Evolutionary conservation across 176 grass and related monocot genomes (phyloP).

Genomic region (Bothriochloa decipiens): DNA sequence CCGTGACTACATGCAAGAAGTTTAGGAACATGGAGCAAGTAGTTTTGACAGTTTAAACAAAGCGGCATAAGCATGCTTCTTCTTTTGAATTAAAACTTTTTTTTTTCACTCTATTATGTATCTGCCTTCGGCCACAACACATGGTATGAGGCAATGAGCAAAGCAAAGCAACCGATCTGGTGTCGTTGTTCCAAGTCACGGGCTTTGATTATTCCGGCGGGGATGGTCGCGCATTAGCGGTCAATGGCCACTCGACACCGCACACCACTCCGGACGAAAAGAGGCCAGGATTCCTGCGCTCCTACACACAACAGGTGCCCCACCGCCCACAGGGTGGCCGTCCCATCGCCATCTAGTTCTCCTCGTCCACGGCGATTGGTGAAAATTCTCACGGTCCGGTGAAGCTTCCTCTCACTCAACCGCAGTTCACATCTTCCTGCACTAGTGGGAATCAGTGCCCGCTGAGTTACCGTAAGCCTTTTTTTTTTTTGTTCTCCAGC

Average conservation of each 20-base stretch:
- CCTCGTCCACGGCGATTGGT: no score
- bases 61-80: no score
- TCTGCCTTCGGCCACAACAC: not conserved
- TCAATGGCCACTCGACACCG: slow-evolving; percentile 51
- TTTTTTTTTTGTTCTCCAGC: no score
- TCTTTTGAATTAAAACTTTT: no score
- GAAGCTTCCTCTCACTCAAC: no score
- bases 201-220: slow-evolving; percentile 42
- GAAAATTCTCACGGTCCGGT: not conserved
- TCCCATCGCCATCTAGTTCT: not conserved
- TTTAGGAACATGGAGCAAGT: no score
- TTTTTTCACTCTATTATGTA: no score
- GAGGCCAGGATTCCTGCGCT: not conserved
- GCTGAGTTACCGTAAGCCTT: no score
- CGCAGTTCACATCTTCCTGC: no score
- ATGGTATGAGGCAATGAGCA: not conserved
- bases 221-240: slow-evolving; percentile 1
- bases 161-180: not conserved
- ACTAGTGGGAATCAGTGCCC: no score
- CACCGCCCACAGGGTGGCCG: not conserved
- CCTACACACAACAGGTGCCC: not conserved
- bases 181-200: not conserved
- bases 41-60: no score
- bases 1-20: no score
- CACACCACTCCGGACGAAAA: slow-evolving; percentile 22